Percentiles rank a stretch among this genome's conserved stretches.
phyloP scores from a whole-genome alignment of 1,139 yeast species.

The Magnusiomyces ingens region DNA sequence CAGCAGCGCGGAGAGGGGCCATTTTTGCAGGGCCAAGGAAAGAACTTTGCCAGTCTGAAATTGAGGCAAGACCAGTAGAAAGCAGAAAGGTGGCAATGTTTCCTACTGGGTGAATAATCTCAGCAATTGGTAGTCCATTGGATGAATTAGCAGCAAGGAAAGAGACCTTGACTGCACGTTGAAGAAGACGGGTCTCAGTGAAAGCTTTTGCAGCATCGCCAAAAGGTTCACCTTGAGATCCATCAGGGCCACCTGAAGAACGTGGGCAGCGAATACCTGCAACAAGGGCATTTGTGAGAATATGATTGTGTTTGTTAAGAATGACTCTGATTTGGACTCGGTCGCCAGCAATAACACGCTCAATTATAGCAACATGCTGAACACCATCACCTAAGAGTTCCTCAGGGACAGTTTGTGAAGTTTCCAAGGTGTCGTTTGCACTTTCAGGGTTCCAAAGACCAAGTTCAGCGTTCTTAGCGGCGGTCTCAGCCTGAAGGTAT shows the following conservation, averaged over 20 bases:
- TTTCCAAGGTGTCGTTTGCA: conserved; percentile 18
- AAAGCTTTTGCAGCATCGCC: conserved; percentile 63
- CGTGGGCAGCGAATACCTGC: conserved; percentile 75
- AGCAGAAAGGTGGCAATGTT: conserved; percentile 65
- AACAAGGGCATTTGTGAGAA: conserved; percentile 50
- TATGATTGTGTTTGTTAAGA: conserved; percentile 38
- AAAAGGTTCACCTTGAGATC: conserved; percentile 38
- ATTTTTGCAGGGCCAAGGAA: conserved; percentile 60
- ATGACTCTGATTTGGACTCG: conserved; percentile 53
- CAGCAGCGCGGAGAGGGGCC: conserved; percentile 58
- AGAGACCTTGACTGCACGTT: conserved; percentile 52
- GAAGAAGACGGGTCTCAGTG: conserved; percentile 61
- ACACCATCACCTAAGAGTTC: conserved; percentile 30
- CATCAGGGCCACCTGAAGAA: conserved; percentile 44
- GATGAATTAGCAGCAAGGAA: conserved; percentile 45
- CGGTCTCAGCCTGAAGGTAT: conserved; percentile 40
- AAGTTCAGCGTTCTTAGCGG: conserved; percentile 42
- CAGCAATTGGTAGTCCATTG: conserved; percentile 57
- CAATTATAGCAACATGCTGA: conserved; percentile 57
- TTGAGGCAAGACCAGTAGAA: conserved; percentile 63
- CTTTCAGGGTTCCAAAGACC: conserved; percentile 48
- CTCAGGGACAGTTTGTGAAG: conserved; percentile 38
- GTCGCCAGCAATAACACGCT: conserved; percentile 74
- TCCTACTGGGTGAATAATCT: conserved; percentile 60
- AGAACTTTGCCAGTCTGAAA: conserved; percentile 80